Evolutionary conservation across 345 rosid genomes (phyloP), one percentile per base, ranked within the genome.

Genomic region (Linum usitatissimum): DNA sequence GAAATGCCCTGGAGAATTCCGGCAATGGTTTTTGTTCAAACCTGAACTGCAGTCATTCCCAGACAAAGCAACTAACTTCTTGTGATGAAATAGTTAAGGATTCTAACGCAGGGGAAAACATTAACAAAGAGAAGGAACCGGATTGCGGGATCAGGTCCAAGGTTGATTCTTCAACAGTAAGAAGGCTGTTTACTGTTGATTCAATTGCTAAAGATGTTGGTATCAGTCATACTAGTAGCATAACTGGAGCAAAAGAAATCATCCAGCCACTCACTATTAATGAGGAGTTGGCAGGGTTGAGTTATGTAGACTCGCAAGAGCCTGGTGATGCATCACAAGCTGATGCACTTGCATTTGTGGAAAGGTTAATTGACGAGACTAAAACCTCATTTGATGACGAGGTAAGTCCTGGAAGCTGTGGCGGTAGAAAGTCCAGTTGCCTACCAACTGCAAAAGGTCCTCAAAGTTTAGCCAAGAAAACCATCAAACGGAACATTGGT

Each of bases 261-360:
- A 66, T 57, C 36, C 78, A 70, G 71, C 57, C 65, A 55, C 71
- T 73, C 42, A n/a, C 34, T 66, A 59, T 36, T 67, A 77, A 79
- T 63, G 75, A 14, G 48, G 71, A 65, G 28, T 48, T 71, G 39
- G 84, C 77, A 13, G 84, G 83, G 62, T 76, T 87, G 71, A 87
- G 96, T 76, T 93, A 90, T 78, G 66, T 79, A 49, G 85, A 80
- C 62, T 85, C 99, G 49, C 91, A 86, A 77, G 97, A 93, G 71
- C 97, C 96, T 48, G 94, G 94, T 67, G 97, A 87, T 58, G 59
- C 71, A 48, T 84, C 94, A 51, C 90, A 85, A 71, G 83, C 85
- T 42, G 78, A 70, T 75, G 97, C 91, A 56, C 83, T 90, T 67
- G 76, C 84, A 59, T 77, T 85, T 63, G 96, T 93, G 62, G 86